These are phyloP conservation scores for Erodium trifolium DNA, from an alignment of 441 rosid genomes.

Conservation along the genomic window DNA sequence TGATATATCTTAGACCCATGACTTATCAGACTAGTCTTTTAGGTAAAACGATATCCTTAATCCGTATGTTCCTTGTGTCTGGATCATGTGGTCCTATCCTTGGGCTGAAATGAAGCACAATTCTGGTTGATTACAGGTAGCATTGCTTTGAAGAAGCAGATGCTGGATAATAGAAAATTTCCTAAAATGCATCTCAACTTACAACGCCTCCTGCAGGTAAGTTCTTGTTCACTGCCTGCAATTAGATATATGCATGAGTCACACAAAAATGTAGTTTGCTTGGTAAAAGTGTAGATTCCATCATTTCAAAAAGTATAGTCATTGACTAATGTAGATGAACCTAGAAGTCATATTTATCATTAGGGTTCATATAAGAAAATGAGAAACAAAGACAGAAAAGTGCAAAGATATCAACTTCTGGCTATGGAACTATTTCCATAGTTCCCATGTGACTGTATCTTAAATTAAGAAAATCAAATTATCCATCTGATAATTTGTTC, in stretches of 20 bases:
- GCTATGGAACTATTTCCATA: background rate
- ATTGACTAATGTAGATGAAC: background rate
- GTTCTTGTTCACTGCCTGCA: conserved; percentile 11
- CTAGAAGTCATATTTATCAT: background rate
- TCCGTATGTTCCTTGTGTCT: background rate
- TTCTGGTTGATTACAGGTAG: conserved; percentile 46
- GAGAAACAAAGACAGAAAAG: background rate
- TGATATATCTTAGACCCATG: too few species aligned
- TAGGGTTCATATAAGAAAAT: background rate
- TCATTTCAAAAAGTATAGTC: background rate
- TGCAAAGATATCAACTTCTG: background rate
- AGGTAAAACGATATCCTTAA: too few species aligned
- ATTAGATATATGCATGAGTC: too few species aligned
- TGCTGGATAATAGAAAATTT: conserved; percentile 87
- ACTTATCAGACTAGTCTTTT: too few species aligned
- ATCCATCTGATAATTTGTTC: too few species aligned
- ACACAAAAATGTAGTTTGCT: background rate
- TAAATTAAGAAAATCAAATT: background rate
- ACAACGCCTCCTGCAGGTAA: conserved; percentile 87
- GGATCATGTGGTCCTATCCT: conserved; percentile 2
- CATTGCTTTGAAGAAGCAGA: conserved; percentile 74
- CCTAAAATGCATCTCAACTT: conserved; percentile 90
- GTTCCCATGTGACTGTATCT: background rate
- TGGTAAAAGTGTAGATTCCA: background rate
- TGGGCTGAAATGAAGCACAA: conserved; percentile 4